Evolutionary conservation across 805 yeast species (phyloP), one percentile per base, ranked within the genome.

Genomic region (Starmerella bacillaris): DNA sequence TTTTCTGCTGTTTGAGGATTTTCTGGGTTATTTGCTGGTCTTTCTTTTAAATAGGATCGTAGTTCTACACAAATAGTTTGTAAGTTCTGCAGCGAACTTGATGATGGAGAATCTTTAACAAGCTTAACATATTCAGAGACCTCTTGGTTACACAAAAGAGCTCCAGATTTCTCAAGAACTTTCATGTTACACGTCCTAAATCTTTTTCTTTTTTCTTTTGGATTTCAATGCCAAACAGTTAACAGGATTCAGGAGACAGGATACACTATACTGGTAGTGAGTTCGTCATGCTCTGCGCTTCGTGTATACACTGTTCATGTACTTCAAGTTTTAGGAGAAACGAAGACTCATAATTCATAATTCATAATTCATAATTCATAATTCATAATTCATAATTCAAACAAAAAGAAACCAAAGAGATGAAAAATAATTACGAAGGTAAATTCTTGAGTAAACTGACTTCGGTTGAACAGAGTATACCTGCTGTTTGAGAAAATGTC

Each of bases 91-190:
- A 44, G 24, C n/a, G 42, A 30, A 3, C 41, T 27, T 7, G 16
- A 26, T 14, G 21, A n/a, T 18, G 46, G 37, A 27, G 44, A 37
- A 33, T 50, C 51, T 46, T 70, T 70, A 11, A 68, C 56, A 9
- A 56, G 67, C 9, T 56, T 51, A 27, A 77, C 52, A 40, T 73
- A 78, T 33, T 61, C 57, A 30, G 61, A 56, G 2, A 77, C 83
- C 53, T 77, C 89, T 41, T 56, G 67, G 50, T 77, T 72, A 30
- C 80, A 67, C 24, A 78, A 57, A 38, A 77, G 61, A 37, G 67
- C 64, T 30, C 71, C 76, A 38, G 82, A 55, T 27, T 61, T 56
- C 18, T 55, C 60, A 35, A 65, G 61, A 30, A 72, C 56, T 61
- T 70, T 44, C 53, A 52, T 50, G 8, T 22, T n/a, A n/a, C n/a